Evolutionary conservation across 805 yeast genomes (phyloP), one percentile per base, ranked within the genome.

Genomic region (Sugiyamaella smithiae): DNA sequence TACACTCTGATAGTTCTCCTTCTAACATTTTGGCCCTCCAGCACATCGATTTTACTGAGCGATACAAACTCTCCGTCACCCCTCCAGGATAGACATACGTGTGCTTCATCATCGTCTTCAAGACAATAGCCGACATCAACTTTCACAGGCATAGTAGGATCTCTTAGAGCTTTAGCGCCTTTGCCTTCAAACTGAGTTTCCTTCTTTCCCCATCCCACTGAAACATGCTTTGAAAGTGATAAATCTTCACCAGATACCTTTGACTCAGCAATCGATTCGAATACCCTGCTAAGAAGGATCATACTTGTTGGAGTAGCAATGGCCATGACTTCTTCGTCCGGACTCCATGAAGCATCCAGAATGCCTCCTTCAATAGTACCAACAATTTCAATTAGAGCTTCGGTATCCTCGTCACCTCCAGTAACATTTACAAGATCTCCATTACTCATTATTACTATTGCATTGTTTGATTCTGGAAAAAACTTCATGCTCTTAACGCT

Each of bases 161-260:
- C 99, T 60, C 82, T 73, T 32, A 72, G 54, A 5, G 77, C 74
- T 59, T 83, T 84, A 25, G 86, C 93, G 54, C 99, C 99, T 61
- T 78, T 83, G 45, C 99, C 99, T 67, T 85, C 82, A 67, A 93
- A 93, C 68, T 93, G 99, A 0, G 99, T 93, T 65, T 91, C 98
- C 57, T 84, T 83, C 53, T 85, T 86, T 62, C 99, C 99, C 99
- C 99, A 93, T 22, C 99, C 99, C 37, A 93, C 97, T 23, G 91
- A 84, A 31, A 93, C 97, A 62, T 93, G 96, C 56, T 82, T 83
- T 1, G 89, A 82, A 26, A 74, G 70, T 43, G 79, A 68, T 41
- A 90, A 72, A 63, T 93, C 99, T 6, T 74, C 76, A 0, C 77
- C 69, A 40, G 74, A 66, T 51, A 89, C 66, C 25, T 67, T 65